Base-by-base conservation (phyloP, 208 protist genomes). In the Trypanosoma theileri region DNA sequence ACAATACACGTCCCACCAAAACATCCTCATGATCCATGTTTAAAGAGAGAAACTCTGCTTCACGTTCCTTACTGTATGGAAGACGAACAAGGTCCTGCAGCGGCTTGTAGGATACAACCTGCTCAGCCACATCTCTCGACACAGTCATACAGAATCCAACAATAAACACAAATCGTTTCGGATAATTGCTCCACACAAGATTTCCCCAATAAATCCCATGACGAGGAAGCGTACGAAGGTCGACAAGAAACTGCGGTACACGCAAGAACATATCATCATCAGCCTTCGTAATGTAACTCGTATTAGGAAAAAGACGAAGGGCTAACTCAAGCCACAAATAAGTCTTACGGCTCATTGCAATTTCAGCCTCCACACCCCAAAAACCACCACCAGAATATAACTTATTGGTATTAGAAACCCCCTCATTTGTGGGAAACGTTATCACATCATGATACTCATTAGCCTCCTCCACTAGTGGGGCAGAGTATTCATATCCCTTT, bases 181-280 rank as follows among this genome's bases (percentile, higher is more conserved):
- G 8, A 44, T n/a, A 16, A 21, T 6, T 6, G 35, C 35, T 4
- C 35, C 11, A 9, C 11, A 24, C 7, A 14, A 59, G 4, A 50
- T 45, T 12, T 19, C 62, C 62, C 62, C 62, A 67, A 42, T 67
- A 67, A 11, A 50, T 54, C 3, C 60, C 46, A 45, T 16, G 26
- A 40, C 40, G 63, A 11, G 73, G 73, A 24, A 78, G 28, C 10
- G 31, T 16, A 22, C 56, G 66, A 22, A 83, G 24, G 50, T 82
- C 81, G 19, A 69, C 59, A 54, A 86, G 48, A 42, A 77, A 77
- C 69, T 86, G 77, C 57, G 82, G 82, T 44, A 84, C 75, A 54
- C 73, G 71, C 51, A 83, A 6, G 61, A 81, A 84, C 19, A 64
- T 52, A 64, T 87, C 82, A 61, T 87, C 82, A 66, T 87, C 82